Conservation (phyloP, 1,139 yeast genomes). For the Pneumocystis jirovecii region DNA sequence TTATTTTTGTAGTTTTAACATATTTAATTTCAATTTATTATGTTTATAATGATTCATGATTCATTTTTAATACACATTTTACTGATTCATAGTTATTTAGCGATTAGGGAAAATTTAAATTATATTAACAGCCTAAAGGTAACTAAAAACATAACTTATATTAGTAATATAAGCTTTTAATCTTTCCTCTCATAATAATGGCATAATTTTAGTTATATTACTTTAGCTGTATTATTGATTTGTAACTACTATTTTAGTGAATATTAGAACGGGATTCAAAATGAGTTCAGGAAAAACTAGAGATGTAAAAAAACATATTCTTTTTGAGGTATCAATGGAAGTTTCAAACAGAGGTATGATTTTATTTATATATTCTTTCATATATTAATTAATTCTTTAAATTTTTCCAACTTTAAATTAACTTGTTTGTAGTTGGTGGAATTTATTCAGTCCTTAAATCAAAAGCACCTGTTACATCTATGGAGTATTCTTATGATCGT, state of each 20-base stretch:
- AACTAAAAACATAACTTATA: background rate
- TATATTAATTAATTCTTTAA: background rate
- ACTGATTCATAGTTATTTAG: too few species aligned
- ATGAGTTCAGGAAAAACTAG: slow-evolving; percentile 16
- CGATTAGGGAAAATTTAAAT: background rate
- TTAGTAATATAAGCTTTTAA: background rate
- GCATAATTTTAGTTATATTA: too few species aligned
- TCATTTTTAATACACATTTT: too few species aligned
- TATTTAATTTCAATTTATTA: too few species aligned
- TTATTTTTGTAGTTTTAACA: background rate
- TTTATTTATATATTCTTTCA: background rate
- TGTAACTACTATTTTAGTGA: background rate
- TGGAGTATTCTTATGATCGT: slow-evolving; percentile 68
- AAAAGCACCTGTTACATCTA: slow-evolving; percentile 91
- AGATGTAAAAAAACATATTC: slow-evolving; percentile 54
- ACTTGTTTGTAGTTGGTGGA: slow-evolving; percentile 53
- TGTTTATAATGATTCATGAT: too few species aligned
- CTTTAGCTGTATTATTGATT: background rate
- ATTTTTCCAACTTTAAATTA: background rate
- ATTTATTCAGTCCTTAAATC: slow-evolving; percentile 92
- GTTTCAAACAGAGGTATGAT: slow-evolving; percentile 60
- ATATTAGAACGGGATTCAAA: slow-evolving; percentile 9
- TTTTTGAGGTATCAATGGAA: slow-evolving; percentile 92
- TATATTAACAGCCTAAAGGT: background rate
- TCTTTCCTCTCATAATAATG: too few species aligned